Evolutionary conservation across 768 basidiomycete genomes (phyloP).

Genomic region (Chalciporus piperatus): DNA sequence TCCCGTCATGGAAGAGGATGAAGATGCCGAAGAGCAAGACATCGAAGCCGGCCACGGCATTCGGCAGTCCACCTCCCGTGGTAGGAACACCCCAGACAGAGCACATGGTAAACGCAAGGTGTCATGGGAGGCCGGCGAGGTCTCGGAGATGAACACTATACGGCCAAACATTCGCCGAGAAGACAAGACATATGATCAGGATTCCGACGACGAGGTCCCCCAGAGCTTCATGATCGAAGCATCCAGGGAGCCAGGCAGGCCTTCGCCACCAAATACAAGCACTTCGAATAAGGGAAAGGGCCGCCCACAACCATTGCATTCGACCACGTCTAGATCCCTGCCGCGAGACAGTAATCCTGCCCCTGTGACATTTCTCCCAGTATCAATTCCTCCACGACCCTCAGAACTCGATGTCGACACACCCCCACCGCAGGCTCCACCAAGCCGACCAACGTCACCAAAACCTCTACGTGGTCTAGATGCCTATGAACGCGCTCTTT

Average conservation of each 20-base stretch:
- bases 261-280: slow-evolving; percentile 27
- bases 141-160: slow-evolving; percentile 54
- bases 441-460: slow-evolving; percentile 22
- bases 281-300: slow-evolving; percentile 35
- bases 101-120: slow-evolving; percentile 50
- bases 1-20: slow-evolving; percentile 71
- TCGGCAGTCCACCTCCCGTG: slow-evolving; percentile 34
- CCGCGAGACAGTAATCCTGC: slow-evolving; percentile 39
- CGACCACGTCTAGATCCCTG: slow-evolving; percentile 40
- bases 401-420: slow-evolving; percentile 55
- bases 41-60: slow-evolving; percentile 58
- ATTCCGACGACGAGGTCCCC: slow-evolving; percentile 83
- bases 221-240: slow-evolving; percentile 86
- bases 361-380: slow-evolving; percentile 31
- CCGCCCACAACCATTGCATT: slow-evolving; percentile 53
- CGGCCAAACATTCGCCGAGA: slow-evolving; percentile 72
- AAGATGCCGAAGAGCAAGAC: slow-evolving; percentile 45
- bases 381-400: slow-evolving; percentile 62
- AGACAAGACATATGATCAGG: slow-evolving; percentile 55
- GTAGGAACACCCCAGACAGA: slow-evolving; percentile 30
- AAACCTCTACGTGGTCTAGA: slow-evolving; percentile 70
- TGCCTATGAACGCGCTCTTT: slow-evolving; percentile 86
- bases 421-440: slow-evolving; percentile 14
- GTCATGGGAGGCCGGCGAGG: slow-evolving; percentile 54
- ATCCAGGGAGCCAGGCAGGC: slow-evolving; percentile 39